Evolutionary conservation across 1,284 basidiomycete species (phyloP).

Genomic region (Cutaneotrichosporon spelunceum): DNA sequence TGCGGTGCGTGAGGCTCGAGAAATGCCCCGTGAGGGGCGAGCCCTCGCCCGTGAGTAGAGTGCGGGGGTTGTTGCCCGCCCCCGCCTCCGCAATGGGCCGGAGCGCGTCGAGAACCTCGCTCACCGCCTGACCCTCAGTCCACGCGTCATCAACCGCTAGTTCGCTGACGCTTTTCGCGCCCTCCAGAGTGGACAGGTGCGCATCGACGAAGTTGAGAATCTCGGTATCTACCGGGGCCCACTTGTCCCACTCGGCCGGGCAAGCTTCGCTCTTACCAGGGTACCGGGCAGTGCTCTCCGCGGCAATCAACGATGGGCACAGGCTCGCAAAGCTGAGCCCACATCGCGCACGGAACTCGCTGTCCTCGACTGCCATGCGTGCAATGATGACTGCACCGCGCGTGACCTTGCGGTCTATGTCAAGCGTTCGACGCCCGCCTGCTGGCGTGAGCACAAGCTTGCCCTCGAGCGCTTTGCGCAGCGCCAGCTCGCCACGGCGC

Average conservation of each 20-base stretch:
- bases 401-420: conserved; percentile 37
- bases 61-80: conserved; percentile 8
- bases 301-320: conserved; percentile 36
- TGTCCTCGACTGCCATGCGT: conserved; percentile 31
- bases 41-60: conserved; percentile 12
- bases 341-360: conserved; percentile 24
- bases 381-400: conserved; percentile 42
- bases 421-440: conserved; percentile 23
- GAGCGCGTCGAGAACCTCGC: conserved; percentile 38
- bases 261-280: conserved; percentile 20
- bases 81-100: conserved; percentile 28
- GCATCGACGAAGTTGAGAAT: conserved; percentile 44
- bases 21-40: conserved; percentile 28
- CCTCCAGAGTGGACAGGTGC: conserved; percentile 34
- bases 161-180: conserved; percentile 9
- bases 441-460: conserved; percentile 21
- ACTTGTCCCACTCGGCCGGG: conserved; percentile 29
- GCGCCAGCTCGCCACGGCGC: conserved; percentile 37
- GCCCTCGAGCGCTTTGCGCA: conserved; percentile 40
- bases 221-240: conserved; percentile 44
- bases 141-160: conserved; percentile 34
- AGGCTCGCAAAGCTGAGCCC: conserved; percentile 36
- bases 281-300: conserved; percentile 35
- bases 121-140: conserved; percentile 42
- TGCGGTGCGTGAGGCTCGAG: conserved; percentile 34